Evolutionary conservation across 2,329 filamentous ascomycete species (phyloP).

Genomic region (Phialemoniopsis sp.): DNA sequence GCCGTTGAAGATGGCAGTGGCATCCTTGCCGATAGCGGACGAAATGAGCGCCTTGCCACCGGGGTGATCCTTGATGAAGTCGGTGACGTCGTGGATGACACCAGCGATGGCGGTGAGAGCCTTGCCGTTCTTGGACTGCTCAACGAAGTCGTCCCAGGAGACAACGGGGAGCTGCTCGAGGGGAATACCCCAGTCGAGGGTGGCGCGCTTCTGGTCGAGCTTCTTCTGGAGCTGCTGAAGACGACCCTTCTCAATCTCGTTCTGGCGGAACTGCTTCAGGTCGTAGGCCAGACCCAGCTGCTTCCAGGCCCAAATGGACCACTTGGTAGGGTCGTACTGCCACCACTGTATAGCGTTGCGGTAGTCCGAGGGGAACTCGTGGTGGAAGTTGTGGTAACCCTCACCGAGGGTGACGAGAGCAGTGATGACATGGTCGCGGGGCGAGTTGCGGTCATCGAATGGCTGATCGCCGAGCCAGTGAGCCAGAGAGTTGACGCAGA

Average conservation of each 20-base stretch:
- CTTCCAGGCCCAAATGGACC: constrained; percentile 83
- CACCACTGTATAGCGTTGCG: constrained; percentile 88
- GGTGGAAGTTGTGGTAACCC: constrained; percentile 94
- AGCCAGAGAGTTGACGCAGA: constrained; percentile 87
- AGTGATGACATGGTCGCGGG: constrained; percentile 82
- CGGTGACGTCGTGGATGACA: constrained; percentile 78
- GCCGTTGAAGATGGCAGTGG: constrained; percentile 87
- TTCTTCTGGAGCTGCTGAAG: constrained; percentile 90
- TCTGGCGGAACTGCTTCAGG: constrained; percentile 85
- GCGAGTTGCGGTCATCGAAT: constrained; percentile 89
- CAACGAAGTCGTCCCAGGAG: constrained; percentile 81
- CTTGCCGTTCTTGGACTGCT: constrained; percentile 72
- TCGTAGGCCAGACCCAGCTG: constrained; percentile 79
- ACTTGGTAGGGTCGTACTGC: constrained; percentile 91
- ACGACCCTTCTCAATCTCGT: constrained; percentile 90
- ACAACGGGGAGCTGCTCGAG: constrained; percentile 82
- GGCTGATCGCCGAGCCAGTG: constrained; percentile 92
- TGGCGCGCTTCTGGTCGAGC: constrained; percentile 79
- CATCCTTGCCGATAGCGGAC: constrained; percentile 80
- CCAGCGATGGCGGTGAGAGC: constrained; percentile 75
- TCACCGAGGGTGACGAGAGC: constrained; percentile 78
- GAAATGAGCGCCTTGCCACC: constrained; percentile 84
- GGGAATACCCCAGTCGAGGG: constrained; percentile 81
- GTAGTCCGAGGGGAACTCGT: constrained; percentile 92
- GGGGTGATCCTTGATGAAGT: constrained; percentile 87